Evolutionary conservation across 2,329 filamentous ascomycete genomes (phyloP), one percentile per base, ranked within the genome.

Genomic region (Aspergillus sp.): DNA sequence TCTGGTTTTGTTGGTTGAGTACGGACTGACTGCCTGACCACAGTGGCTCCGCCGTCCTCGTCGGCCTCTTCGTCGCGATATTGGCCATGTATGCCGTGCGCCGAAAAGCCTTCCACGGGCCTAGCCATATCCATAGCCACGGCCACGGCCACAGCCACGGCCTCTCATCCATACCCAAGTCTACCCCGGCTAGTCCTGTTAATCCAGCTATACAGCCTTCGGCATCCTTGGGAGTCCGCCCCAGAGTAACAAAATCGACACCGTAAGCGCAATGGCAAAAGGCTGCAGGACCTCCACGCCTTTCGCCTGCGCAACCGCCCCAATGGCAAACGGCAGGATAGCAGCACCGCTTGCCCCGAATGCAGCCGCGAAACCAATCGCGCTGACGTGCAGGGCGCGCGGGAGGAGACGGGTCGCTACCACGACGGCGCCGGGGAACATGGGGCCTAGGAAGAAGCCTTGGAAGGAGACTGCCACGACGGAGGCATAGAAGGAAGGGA

Each of bases 281-380:
- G 85, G 85, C 71, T 86, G 83, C 64, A 87, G 66, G 1, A 86
- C 83, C 69, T 81, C 71, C 11, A 87, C 84, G 8, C 85, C 85
- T 60, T 79, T 83, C 1, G 78, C 76, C 68, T 87, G 82, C 4
- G 77, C 78, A 56, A 80, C 72, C 0, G 77, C 77, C n/a, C 77
- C 77, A 0, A 79, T 73, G 0, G 71, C 74, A 60, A 79, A 79
- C 1, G 77, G 78, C 26, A 79, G 66, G 17, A 76, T 66, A 0
- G 74, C 73, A 1, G 87, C 89, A 0, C 91, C 91, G 2, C 82
- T 83, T 0, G 89, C 88, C 3, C 91, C 91, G 70, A 93, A 86
- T 0, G 90, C 90, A 1, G 89, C 86, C 0, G 88, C 88, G 65
- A 96, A 93, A 0, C 91, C 90, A 60, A 96, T 90, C 0, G 87